phyloP scores from a whole-genome alignment of 495 filamentous ascomycete species.

The Bacidia gigantensis region DNA sequence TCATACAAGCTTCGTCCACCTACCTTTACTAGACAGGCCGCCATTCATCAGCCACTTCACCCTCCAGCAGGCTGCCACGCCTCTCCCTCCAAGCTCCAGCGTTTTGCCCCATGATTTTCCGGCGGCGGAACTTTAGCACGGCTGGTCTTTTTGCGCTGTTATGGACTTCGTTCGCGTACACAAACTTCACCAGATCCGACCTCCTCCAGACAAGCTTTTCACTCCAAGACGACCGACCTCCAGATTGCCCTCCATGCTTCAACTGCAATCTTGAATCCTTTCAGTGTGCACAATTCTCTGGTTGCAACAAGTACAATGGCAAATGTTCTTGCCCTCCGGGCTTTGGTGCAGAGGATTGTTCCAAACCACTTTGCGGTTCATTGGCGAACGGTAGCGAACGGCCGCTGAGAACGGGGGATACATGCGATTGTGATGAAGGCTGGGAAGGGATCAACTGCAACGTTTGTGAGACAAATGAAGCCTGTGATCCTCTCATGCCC shows the following conservation, averaged over 20 bases:
- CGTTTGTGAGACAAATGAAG: slow-evolving; percentile 70
- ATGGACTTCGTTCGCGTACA: slow-evolving; percentile 11
- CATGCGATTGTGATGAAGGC: slow-evolving; percentile 81
- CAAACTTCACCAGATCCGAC: slow-evolving; percentile 14
- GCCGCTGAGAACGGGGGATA: slow-evolving; percentile 47
- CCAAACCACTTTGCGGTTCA: slow-evolving; percentile 79
- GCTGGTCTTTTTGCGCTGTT: slow-evolving; percentile 2
- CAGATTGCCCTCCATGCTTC: slow-evolving; percentile 62
- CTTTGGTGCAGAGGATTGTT: slow-evolving; percentile 86
- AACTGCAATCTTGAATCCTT: slow-evolving; percentile 94
- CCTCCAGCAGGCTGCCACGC: slow-evolving; percentile 1
- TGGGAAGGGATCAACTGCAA: slow-evolving; percentile 99
- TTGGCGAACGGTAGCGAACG: slow-evolving; percentile 65
- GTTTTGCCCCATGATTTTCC: slow-evolving; percentile 13
- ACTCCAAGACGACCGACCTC: slow-evolving; percentile 42
- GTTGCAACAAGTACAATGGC: slow-evolving; percentile 74
- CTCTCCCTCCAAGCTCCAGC: background rate
- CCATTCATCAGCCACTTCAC: background rate
- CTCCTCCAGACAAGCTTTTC: slow-evolving; percentile 25
- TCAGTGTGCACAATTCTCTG: slow-evolving; percentile 73
- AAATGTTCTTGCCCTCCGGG: slow-evolving; percentile 85
- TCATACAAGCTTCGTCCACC: too few relatives aligned
- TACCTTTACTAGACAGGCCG: too few relatives aligned
- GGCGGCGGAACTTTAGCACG: slow-evolving; percentile 8
- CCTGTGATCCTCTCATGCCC: slow-evolving; percentile 77